These are phyloP conservation scores for Larix sibirica DNA, from an alignment of 83 land plant species.

Conservation along the genomic window DNA sequence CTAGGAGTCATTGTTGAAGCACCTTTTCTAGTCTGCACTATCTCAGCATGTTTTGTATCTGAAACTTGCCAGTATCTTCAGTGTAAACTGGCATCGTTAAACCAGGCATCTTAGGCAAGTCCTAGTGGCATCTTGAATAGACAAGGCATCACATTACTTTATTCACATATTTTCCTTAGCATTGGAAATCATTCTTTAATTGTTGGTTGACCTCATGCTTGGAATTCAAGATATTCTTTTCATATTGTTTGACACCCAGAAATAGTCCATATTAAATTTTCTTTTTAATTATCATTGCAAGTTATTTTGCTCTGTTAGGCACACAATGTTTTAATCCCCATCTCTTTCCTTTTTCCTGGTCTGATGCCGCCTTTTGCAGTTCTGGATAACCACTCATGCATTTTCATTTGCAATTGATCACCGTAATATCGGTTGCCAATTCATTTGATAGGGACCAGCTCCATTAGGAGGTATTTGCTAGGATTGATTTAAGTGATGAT, in stretches of 20 bases:
- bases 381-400: not conserved
- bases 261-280: not conserved
- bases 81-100: no score
- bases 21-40: no score
- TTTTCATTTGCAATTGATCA: not conserved
- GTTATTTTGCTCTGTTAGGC: not conserved
- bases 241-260: not conserved
- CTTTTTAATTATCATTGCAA: not conserved
- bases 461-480: not conserved
- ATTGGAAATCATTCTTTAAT: not conserved
- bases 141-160: not conserved
- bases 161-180: not conserved
- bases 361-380: not conserved
- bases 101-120: no score
- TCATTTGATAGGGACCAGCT: not conserved
- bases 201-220: not conserved
- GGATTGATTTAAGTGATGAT: not conserved
- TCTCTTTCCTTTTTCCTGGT: not conserved
- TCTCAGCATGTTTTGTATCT: no score
- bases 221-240: not conserved
- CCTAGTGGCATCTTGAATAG: no score
- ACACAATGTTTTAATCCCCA: not conserved
- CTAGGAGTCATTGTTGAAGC: no score
- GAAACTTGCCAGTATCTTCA: no score
- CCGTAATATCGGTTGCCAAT: not conserved